A percentile compares a stretch with the other conserved stretches of the same genome.
phyloP scores from a whole-genome alignment of 2,329 filamentous ascomycete species.

The Emmonsiellopsis sp. region DNA sequence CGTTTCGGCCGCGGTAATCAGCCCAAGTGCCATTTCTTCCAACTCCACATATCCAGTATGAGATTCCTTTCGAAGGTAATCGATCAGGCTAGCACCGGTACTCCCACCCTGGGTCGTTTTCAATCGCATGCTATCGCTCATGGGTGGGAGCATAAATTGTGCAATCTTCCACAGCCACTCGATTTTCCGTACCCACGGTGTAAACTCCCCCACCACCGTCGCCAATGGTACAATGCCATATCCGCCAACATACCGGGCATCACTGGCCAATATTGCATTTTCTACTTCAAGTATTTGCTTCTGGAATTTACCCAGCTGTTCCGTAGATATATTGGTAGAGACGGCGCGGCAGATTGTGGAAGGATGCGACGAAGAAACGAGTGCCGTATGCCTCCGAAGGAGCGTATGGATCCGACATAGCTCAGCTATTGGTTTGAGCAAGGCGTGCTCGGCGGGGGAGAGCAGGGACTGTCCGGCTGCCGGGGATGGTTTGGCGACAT shows the following conservation, averaged over 20 bases:
- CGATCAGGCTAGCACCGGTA: slow-evolving; percentile 64
- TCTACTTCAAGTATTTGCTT: slow-evolving; percentile 78
- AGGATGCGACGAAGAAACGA: slow-evolving; percentile 59
- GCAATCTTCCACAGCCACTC: slow-evolving; percentile 75
- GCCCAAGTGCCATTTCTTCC: slow-evolving; percentile 61
- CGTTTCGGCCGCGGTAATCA: slow-evolving; percentile 71
- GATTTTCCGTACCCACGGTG: slow-evolving; percentile 74
- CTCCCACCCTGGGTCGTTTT: slow-evolving; percentile 30
- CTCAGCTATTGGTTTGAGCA: slow-evolving; percentile 66
- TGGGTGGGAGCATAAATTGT: slow-evolving; percentile 53
- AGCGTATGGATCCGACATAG: slow-evolving; percentile 69
- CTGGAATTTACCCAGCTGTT: slow-evolving; percentile 73
- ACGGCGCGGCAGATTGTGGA: slow-evolving; percentile 83
- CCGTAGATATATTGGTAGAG: slow-evolving; percentile 63
- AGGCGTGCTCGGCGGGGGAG: slow-evolving; percentile 71
- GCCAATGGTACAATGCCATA: slow-evolving; percentile 92
- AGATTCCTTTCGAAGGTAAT: slow-evolving; percentile 63
- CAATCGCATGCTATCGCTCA: not conserved
- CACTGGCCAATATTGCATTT: slow-evolving; percentile 61
- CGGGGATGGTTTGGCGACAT: slow-evolving; percentile 23
- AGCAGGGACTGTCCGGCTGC: slow-evolving; percentile 27
- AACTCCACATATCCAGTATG: slow-evolving; percentile 86
- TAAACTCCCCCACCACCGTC: slow-evolving; percentile 71
- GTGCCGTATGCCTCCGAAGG: slow-evolving; percentile 56
- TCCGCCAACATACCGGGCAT: slow-evolving; percentile 73